phyloP scores from a whole-genome alignment of 176 grass and related monocot species.

The Avena eriantha region DNA sequence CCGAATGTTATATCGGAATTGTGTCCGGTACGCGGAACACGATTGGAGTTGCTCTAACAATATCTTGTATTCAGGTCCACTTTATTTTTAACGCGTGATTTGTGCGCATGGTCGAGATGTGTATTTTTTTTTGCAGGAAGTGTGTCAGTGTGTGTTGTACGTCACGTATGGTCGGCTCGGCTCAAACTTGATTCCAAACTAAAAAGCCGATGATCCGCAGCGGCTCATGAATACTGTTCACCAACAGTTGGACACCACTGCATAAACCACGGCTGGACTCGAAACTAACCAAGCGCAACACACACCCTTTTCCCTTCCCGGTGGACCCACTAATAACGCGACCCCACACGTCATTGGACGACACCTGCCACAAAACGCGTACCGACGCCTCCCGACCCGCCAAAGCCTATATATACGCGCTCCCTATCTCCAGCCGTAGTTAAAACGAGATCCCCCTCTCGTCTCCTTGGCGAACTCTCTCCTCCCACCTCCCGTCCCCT shows the following conservation, averaged over 20 bases:
- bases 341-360: not conserved
- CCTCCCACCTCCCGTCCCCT: not conserved
- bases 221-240: not conserved
- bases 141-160: not conserved
- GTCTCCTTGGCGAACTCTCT: constrained; percentile 17
- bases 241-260: not conserved
- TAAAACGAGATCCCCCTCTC: constrained; percentile 14
- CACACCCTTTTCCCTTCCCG: not conserved
- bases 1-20: too few relatives aligned
- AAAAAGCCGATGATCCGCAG: not conserved
- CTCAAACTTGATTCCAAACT: not conserved
- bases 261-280: constrained; percentile 25
- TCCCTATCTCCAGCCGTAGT: not conserved
- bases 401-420: constrained; percentile 43
- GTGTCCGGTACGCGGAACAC: too few relatives aligned
- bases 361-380: not conserved
- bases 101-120: not conserved
- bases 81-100: not conserved
- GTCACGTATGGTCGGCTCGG: not conserved
- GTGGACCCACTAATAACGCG: accelerated
- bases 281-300: not conserved
- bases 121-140: not conserved
- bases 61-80: too few relatives aligned
- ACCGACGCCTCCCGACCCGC: not conserved
- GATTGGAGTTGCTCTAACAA: too few relatives aligned